Evolutionary conservation across 2,329 filamentous ascomycete species (phyloP).

Genomic region (Albifimbria verrucaria): DNA sequence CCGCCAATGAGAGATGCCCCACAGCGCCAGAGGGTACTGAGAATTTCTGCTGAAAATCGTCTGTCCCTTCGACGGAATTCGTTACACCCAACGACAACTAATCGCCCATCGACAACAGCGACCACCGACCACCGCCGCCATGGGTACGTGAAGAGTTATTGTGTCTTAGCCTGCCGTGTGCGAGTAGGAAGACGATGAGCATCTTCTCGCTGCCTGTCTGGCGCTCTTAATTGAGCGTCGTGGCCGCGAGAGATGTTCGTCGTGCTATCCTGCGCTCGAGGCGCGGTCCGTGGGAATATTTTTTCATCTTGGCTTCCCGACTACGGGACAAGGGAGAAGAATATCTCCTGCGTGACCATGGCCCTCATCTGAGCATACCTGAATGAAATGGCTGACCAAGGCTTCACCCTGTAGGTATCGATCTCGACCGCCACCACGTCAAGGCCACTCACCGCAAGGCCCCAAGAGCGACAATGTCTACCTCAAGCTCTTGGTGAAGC

Average conservation of each 20-base stretch:
- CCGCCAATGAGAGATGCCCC: slow-evolving; percentile 2
- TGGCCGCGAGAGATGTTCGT: not conserved
- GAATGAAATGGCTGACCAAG: slow-evolving; percentile 60
- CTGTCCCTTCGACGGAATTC: no score
- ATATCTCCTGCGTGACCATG: slow-evolving; percentile 7
- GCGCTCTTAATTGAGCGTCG: no score
- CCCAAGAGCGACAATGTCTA: slow-evolving; percentile 99
- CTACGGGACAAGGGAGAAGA: slow-evolving; percentile 26
- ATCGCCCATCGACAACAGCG: slow-evolving; percentile 41
- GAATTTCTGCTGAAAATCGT: slow-evolving; percentile 22
- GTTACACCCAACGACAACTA: slow-evolving; percentile 38
- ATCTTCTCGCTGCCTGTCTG: not conserved
- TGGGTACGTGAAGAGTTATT: slow-evolving; percentile 54
- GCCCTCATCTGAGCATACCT: slow-evolving; percentile 57
- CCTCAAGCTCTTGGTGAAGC: slow-evolving; percentile 95
- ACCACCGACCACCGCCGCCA: slow-evolving; percentile 55
- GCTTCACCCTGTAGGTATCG: slow-evolving; percentile 59
- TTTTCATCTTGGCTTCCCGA: slow-evolving; percentile 7
- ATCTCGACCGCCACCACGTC: slow-evolving; percentile 68
- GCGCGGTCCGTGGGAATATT: slow-evolving; percentile 1
- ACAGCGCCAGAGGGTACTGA: slow-evolving; percentile 17
- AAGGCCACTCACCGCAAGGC: slow-evolving; percentile 81
- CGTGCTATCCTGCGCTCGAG: slow-evolving; percentile 7
- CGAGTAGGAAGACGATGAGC: slow-evolving; percentile 40
- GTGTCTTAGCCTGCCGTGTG: slow-evolving; percentile 41